Evolutionary conservation across 1,284 basidiomycete genomes (phyloP).

Genomic region (Porodaedalea pini): DNA sequence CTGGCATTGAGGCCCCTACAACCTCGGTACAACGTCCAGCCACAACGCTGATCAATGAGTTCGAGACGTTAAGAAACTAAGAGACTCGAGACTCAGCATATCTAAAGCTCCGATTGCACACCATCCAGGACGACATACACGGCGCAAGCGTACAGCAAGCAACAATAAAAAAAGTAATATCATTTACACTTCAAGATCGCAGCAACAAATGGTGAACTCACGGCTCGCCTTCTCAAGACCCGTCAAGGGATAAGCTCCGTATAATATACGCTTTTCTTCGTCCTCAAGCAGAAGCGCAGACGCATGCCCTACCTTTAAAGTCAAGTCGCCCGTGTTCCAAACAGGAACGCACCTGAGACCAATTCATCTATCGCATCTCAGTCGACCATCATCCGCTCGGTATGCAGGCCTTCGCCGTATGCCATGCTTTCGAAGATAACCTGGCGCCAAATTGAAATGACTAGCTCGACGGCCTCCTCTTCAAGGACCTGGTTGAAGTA

Average conservation of each 20-base stretch:
- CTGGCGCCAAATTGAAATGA: conserved; percentile 79
- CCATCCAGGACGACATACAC: too few species aligned
- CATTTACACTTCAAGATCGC: conserved; percentile 38
- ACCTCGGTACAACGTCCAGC: too few species aligned
- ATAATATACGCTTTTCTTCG: not conserved
- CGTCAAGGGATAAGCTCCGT: conserved; percentile 7
- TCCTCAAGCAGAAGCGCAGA: not conserved
- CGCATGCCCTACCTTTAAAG: conserved; percentile 1
- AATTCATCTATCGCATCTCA: not conserved
- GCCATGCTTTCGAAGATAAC: conserved; percentile 89
- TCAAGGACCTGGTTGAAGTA: conserved; percentile 65
- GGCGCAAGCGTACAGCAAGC: not conserved
- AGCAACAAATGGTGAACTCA: conserved; percentile 47
- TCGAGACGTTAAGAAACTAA: too few species aligned
- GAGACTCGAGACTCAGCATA: too few species aligned
- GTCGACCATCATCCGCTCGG: conserved; percentile 62
- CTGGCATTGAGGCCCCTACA: too few species aligned
- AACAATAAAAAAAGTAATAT: conserved; percentile 31
- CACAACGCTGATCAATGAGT: too few species aligned
- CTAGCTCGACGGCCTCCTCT: conserved; percentile 78
- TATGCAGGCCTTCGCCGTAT: conserved; percentile 78
- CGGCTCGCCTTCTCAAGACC: conserved; percentile 31
- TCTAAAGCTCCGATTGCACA: too few species aligned
- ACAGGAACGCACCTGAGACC: conserved; percentile 16
- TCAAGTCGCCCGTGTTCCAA: conserved; percentile 16